Evolutionary conservation across 306 rosid species (phyloP), one percentile per base, ranked within the genome.

Genomic region (Lathyrus tuberosus): DNA sequence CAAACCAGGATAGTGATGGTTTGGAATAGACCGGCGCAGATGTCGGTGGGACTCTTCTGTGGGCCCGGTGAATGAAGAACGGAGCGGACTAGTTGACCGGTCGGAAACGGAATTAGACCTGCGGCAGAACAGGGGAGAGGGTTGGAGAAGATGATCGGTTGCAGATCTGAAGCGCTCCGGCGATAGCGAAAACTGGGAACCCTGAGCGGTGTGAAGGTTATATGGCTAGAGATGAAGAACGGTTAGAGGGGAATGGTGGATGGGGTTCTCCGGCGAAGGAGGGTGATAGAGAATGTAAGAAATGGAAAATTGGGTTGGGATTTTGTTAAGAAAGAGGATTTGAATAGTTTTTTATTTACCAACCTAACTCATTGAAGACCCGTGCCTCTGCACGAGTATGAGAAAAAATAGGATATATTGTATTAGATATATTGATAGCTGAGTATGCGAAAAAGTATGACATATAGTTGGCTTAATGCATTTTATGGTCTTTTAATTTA

Each of bases 1-100:
- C 62, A 14, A 57, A 57, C 62, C 62, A 28, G 62, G 38, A 57
- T 14, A 57, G 62, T 57, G 62, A 57, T 57, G 40, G 18, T 13
- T 13, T 14, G 62, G 1, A 15, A 24, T 12, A 13, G 62, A 2
- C 18, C 38, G 62, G 20, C 17, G 20, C 17, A 16, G 52, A 47
- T 15, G 53, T 6, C 10, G 53, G 53, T 15, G 8, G 52, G 52
- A 5, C 9, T 14, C 20, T 46, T 2, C 17, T 46, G 20, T n/a
- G 18, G 52, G 1, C 9, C 52, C 4, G 33, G 60, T 53, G 1
- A 2, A 3, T 22, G 60, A 53, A 1, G 60, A 22, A 53, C 30
- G 30, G 35, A 22, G 31, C 15, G 33, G 15, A 52, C 8, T 52
- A 4, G 59, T 6, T 52, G 10, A 52, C 33, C 33, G 35, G 6